Evolutionary conservation across 305 asterid genomes (phyloP), one percentile per base, ranked within the genome.

Genomic region (Ilex paraguariensis): DNA sequence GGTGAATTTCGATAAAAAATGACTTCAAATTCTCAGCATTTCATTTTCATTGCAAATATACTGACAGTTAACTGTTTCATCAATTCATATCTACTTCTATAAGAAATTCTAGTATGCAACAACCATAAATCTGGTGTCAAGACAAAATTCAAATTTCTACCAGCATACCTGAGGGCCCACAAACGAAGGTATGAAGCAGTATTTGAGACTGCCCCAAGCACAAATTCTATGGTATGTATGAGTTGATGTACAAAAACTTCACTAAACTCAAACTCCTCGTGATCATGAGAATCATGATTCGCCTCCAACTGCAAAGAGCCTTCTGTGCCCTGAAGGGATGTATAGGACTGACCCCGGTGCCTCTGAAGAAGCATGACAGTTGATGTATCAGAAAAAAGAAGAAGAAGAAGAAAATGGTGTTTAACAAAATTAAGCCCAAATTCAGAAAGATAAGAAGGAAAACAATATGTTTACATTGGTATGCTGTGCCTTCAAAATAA

Each of bases 131-230:
- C 13, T 49, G 16, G 53, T 7, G 53, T 49, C 3, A 46, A 49
- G 63, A 69, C 64, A 5, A 46, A 60, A 50, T 51, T 57, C 46
- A 61, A 68, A 58, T 31, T 49, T 42, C 60, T 61, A 39, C 60
- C 62, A 68, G 58, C 54, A 64, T 75, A 91, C 98, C 98, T 91
- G 77, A 91, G 96, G 55, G 98, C 98, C 98, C 98, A 91, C 67
- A 91, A 75, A 68, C 96, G 98, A 73, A 91, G 98, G 81, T 91
- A 91, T 13, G 96, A 91, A 73, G 98, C 98, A 36, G 98, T 86
- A 72, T 91, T 88, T 54, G 98, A 91, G 65, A 91, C 98, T 42
- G 98, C 98, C 40, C 98, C 96, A 68, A 91, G 96, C 70, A 91
- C 98, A 86, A 91, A 91, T 74, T 91, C 96, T 64, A 91, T 91